Evolutionary conservation across 179 eudicot genomes (phyloP), one percentile per base, ranked within the genome.

Genomic region (Patellifolia procumbens): DNA sequence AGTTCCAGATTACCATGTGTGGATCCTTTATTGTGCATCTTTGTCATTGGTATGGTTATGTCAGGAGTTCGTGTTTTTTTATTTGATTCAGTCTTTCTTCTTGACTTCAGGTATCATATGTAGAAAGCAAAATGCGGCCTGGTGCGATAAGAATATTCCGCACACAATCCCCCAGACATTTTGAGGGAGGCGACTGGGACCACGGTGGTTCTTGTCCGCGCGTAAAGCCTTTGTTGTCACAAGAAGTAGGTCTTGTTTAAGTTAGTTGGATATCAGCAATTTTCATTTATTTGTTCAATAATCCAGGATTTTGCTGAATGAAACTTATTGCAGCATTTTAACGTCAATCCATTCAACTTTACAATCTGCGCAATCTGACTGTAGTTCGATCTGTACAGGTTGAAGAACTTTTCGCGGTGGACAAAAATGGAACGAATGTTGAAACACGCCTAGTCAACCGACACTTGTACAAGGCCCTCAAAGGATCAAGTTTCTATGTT

Each of bases 171-270:
- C 97, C 97, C 28, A 73, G 97, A 75, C 97, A 92, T 81, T 94
- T 94, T 89, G 97, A 94, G 89, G 98, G 98, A 62, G 97, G 97
- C 71, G 94, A 94, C 55, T 92, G 98, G 97, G 77, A 92, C 80
- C 87, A 89, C 78, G 97, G 97, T 77, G 98, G 98, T 79, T 86
- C 97, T 64, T 92, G 97, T 74, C 86, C 81, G 45, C 92, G 93
- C 55, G 22, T 72, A 51, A 85, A 87, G 73, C 98, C 97, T 81
- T 73, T 92, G 73, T 75, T 77, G 58, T 76, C 85, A 7, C 72
- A 79, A 48, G 87, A 89, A 86, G 98, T 91, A 79, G 64, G 83
- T 82, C 70, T 42, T 68, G 1, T 72, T 42, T 15, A 49, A 28
- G 61, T 32, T 26, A 24, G 35, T 61, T 6, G 7, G 45, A 39